Base-by-base conservation (phyloP, 768 basidiomycete species). In the Gloeophyllum trabeum region DNA sequence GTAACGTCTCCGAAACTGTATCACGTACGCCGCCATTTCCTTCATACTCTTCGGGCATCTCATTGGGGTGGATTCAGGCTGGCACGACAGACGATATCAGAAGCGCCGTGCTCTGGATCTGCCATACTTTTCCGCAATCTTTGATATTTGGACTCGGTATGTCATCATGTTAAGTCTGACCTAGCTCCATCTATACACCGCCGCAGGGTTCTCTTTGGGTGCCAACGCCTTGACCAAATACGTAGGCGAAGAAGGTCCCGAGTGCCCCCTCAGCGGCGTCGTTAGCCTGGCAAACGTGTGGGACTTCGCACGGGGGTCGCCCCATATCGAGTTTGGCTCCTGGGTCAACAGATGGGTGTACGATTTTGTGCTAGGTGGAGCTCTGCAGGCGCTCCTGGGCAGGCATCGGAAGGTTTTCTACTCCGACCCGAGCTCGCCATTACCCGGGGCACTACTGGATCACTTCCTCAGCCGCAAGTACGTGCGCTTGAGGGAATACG, bases 41-140 rank as follows among this genome's bases (percentile, higher is more conserved):
- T 25, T 24, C 23, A 10, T 20, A 41, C 22, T 19, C 20, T 25
- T 22, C 25, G 16, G 23, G 22, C 3, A 20, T n/a, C 36, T 21
- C 28, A 32, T 10, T 32, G 28, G 10, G 10, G 28, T 10, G 10
- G 10, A 32, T 32, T 32, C 39, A 54, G 53, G 53, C 53, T 2
- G 51, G 53, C 3, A 48, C 51, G 16, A 54, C 53, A 5, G 53
- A 53, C 25, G 53, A 54, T 42, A 28, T 52, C 43, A 37, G 50
- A 38, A 38, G 40, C 12, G 42, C 49, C 14, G 40, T 53, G 1
- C 25, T 50, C 20, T 54, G 49, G 47, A 48, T 53, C 26, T 46
- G 34, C 39, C 45, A 49, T n/a, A 46, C 46, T 13, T 51, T 54
- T 24, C 53, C 49, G 2, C 25, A 25, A 1, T 53, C 48, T 21